A percentile compares a stretch with the other conserved stretches of the same genome.
These are phyloP conservation scores for Tylopilus sp. DNA, from an alignment of 1,284 basidiomycete genomes.

Conservation along the genomic window DNA sequence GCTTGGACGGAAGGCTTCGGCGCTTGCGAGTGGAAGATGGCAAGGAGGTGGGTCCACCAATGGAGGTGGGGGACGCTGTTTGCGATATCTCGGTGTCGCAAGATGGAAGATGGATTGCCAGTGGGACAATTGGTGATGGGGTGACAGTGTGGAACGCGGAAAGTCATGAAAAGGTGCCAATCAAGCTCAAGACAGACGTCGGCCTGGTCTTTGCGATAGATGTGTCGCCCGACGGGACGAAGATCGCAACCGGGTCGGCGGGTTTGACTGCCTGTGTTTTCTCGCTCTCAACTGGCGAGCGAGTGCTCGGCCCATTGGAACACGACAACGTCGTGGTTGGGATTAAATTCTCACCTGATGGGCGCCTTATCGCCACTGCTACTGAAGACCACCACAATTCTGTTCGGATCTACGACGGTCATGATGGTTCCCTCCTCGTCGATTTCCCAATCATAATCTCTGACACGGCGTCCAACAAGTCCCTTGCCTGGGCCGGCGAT, in stretches of 20 bases:
- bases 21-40: conserved; percentile 3
- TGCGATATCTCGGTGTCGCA: too few species aligned
- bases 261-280: conserved; percentile 10
- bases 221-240: conserved; percentile 7
- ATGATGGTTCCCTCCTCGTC: background rate
- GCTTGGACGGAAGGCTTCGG: background rate
- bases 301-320: conserved; percentile 2
- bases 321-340: background rate
- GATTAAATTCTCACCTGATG: too few species aligned
- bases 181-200: background rate
- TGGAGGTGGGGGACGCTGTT: background rate
- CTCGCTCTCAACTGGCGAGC: conserved; percentile 5
- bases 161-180: background rate
- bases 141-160: conserved; percentile 4
- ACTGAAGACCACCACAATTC: background rate
- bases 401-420: conserved; percentile 8
- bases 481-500: conserved; percentile 5
- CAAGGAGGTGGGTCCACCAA: background rate
- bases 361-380: conserved; percentile 3
- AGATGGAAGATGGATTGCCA: conserved; percentile 2
- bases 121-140: conserved; percentile 1
- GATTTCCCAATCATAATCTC: background rate
- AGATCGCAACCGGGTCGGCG: conserved; percentile 6
- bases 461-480: conserved; percentile 2
- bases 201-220: conserved; percentile 2